Percentiles rank a stretch among this genome's conserved stretches.
Evolutionary conservation across 495 filamentous ascomycete genomes (phyloP).

Genomic region (Aspergillus ostianus): DNA sequence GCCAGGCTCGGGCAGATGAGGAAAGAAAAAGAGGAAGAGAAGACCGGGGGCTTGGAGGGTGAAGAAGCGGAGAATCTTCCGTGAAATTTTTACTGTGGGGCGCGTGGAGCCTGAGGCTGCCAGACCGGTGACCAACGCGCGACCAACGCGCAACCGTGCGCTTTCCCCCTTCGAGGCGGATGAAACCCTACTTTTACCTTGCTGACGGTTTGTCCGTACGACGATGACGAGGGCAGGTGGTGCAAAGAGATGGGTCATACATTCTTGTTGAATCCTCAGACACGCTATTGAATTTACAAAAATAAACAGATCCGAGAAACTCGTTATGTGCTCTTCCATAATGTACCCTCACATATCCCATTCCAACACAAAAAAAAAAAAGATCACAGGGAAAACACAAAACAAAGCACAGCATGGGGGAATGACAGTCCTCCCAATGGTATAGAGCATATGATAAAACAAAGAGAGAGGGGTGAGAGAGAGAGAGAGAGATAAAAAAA

Average conservation of each 20-base stretch:
- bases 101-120: slow-evolving; percentile 26
- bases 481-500: neutral
- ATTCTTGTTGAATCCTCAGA: neutral
- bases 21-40: neutral
- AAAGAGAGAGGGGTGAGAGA: neutral
- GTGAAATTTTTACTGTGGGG: slow-evolving; percentile 16
- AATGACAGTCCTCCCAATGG: slow-evolving; percentile 17
- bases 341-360: slow-evolving; percentile 14
- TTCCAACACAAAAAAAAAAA: slow-evolving; percentile 1
- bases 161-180: neutral
- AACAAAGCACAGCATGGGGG: slow-evolving; percentile 7
- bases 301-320: slow-evolving; percentile 3
- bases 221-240: neutral
- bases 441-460: slow-evolving; percentile 20
- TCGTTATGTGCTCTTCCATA: slow-evolving; percentile 3
- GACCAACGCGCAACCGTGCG: slow-evolving; percentile 12
- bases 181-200: neutral
- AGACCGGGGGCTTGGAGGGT: neutral
- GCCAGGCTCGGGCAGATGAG: neutral
- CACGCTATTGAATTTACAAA: neutral
- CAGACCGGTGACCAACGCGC: slow-evolving; percentile 20
- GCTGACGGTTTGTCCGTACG: neutral
- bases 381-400: slow-evolving; percentile 10
- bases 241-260: neutral
- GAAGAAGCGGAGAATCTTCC: slow-evolving; percentile 2